Evolutionary conservation across 2,329 filamentous ascomycete genomes (phyloP).

Genomic region (Botrytis galanthina): DNA sequence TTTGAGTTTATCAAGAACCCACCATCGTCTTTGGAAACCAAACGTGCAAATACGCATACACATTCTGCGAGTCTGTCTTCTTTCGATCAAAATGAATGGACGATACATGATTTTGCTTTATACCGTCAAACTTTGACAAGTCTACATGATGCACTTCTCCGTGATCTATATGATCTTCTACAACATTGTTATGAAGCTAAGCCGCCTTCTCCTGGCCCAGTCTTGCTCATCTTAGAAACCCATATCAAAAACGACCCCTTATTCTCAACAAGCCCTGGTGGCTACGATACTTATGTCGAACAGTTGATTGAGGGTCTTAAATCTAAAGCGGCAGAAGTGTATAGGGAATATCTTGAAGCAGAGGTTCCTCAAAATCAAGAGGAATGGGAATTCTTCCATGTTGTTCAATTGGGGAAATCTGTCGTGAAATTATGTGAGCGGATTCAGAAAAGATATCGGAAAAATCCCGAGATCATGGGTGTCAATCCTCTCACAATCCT

Average conservation of each 20-base stretch:
- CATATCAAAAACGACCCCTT: constrained; percentile 77
- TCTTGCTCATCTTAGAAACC: constrained; percentile 75
- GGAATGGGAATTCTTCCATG: constrained; percentile 86
- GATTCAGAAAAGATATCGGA: constrained; percentile 89
- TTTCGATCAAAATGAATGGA: constrained; percentile 63
- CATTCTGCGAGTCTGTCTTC: constrained; percentile 47
- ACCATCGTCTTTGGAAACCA: constrained; percentile 55
- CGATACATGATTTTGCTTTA: constrained; percentile 62
- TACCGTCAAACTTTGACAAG: constrained; percentile 74
- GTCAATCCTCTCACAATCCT: constrained; percentile 64
- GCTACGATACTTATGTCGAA: constrained; percentile 68
- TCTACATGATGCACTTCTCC: constrained; percentile 77
- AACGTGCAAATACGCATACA: constrained; percentile 41
- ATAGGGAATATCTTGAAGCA: constrained; percentile 73
- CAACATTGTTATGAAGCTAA: constrained; percentile 89
- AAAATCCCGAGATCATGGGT: constrained; percentile 84
- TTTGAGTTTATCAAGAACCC: constrained; percentile 80
- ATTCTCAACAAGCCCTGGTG: constrained; percentile 69
- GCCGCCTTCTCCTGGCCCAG: constrained; percentile 72
- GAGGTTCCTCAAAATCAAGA: constrained; percentile 77
- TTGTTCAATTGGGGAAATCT: constrained; percentile 82
- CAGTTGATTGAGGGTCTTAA: constrained; percentile 71
- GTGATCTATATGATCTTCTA: constrained; percentile 84
- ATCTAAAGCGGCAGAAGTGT: constrained; percentile 73
- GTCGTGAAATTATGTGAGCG: constrained; percentile 83